Conservation (phyloP, 768 basidiomycete genomes). For the Gelatoporia subvermispora region DNA sequence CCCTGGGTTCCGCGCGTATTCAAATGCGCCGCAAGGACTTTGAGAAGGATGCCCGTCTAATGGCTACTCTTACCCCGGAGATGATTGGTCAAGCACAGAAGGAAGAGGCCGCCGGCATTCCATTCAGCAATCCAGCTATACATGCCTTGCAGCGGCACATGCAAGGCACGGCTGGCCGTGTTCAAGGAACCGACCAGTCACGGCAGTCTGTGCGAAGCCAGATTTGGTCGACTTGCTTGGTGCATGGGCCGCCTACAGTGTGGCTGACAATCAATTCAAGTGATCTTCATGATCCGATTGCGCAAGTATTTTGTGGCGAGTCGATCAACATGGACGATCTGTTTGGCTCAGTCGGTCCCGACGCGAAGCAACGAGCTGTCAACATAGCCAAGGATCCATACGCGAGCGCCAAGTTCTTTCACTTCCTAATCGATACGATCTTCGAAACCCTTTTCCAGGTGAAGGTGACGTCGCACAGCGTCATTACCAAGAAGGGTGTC, state of each 20-base stretch:
- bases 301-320: slow-evolving; percentile 38
- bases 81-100: slow-evolving; percentile 27
- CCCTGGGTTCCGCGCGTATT: slow-evolving; percentile 22
- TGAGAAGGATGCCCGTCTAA: slow-evolving; percentile 11
- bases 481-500: slow-evolving; percentile 23
- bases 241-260: slow-evolving; percentile 26
- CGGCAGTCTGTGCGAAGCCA: slow-evolving; percentile 21
- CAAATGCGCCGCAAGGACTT: slow-evolving; percentile 29
- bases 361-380: slow-evolving; percentile 8
- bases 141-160: slow-evolving; percentile 9
- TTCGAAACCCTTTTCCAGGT: slow-evolving; percentile 32
- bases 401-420: slow-evolving; percentile 38
- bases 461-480: slow-evolving; percentile 10
- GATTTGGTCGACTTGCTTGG: slow-evolving; percentile 32
- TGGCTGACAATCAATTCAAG: slow-evolving; percentile 43
- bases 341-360: slow-evolving; percentile 19
- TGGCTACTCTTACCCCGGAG: slow-evolving; percentile 21
- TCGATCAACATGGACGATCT: slow-evolving; percentile 41
- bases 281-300: slow-evolving; percentile 39
- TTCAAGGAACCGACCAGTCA: slow-evolving; percentile 14
- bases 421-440: slow-evolving; percentile 29
- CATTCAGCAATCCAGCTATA: slow-evolving; percentile 6
- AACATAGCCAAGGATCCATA: slow-evolving; percentile 36
- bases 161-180: slow-evolving; percentile 8
- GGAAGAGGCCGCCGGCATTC: slow-evolving; percentile 24